Conservation (phyloP, 2,329 filamentous ascomycete genomes). For the Arthroderma sp. region DNA sequence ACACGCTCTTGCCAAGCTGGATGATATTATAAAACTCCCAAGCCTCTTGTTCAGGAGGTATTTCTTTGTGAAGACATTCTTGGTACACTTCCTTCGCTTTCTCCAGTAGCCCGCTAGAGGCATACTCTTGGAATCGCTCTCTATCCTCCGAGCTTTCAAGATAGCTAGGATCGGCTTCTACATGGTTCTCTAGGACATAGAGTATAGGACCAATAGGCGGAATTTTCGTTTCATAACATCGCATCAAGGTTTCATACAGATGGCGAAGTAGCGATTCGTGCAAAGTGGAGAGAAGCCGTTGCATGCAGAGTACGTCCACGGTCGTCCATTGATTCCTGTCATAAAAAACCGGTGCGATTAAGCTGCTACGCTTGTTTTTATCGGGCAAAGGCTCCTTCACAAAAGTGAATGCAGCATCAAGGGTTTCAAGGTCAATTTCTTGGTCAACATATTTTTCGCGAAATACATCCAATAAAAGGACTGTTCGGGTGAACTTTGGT, state of each 20-base stretch:
- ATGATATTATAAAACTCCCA: conserved; percentile 92
- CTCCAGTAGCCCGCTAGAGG: conserved; percentile 58
- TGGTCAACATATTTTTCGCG: conserved; percentile 74
- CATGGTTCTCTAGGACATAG: conserved; percentile 67
- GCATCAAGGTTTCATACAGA: conserved; percentile 73
- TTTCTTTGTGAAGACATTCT: conserved; percentile 61
- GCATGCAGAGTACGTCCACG: conserved; percentile 56
- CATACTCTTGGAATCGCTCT: conserved; percentile 56
- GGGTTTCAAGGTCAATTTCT: conserved; percentile 64
- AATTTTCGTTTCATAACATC: conserved; percentile 79
- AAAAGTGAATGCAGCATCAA: conserved; percentile 72
- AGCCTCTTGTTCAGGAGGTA: conserved; percentile 64
- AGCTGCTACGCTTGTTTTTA: conserved; percentile 41
- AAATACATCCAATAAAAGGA: conserved; percentile 73
- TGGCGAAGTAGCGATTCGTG: conserved; percentile 77
- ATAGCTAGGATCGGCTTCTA: conserved; percentile 67
- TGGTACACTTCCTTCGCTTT: conserved; percentile 71
- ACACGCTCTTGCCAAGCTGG: conserved; percentile 71
- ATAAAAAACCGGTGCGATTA: conserved; percentile 36
- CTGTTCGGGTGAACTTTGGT: conserved; percentile 64
- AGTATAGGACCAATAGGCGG: conserved; percentile 68
- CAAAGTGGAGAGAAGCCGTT: conserved; percentile 57
- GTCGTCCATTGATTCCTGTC: conserved; percentile 55
- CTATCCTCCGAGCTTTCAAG: conserved; percentile 55
- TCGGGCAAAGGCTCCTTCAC: conserved; percentile 60